These are phyloP conservation scores for Rhynchospora pubera DNA, from an alignment of 176 grass and related monocot genomes.

Conservation along the genomic window DNA sequence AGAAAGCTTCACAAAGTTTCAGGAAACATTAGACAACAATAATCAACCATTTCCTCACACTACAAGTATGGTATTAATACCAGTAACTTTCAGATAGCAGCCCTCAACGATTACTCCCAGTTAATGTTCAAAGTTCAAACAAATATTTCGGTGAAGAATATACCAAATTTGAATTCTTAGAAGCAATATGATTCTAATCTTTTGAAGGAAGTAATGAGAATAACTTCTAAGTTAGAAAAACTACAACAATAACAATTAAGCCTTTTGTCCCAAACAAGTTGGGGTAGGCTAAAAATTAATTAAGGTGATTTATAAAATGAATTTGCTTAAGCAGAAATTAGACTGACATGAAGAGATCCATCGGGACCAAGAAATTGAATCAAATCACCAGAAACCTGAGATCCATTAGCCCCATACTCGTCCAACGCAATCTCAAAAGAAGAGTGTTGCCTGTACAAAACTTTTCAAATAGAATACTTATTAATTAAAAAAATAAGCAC, in stretches of 20 bases:
- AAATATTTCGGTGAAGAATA: not conserved
- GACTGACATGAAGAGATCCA: slow-evolving; percentile 47
- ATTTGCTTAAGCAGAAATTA: not conserved
- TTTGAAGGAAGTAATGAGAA: not conserved
- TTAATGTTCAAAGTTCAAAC: not conserved
- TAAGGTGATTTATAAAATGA: not conserved
- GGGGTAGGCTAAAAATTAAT: not conserved
- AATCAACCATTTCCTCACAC: not conserved
- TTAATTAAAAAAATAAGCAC: not conserved
- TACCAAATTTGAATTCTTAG: not conserved
- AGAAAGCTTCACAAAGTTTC: not conserved
- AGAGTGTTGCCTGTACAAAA: slow-evolving; percentile 37
- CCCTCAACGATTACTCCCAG: not conserved
- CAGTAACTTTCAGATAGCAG: not conserved
- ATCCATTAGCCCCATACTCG: slow-evolving; percentile 37
- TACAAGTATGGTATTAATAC: not conserved
- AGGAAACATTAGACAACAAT: not conserved
- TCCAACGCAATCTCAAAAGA: slow-evolving; percentile 45
- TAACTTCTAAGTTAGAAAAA: not conserved
- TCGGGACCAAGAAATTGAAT: slow-evolving; percentile 46
- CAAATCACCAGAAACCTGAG: slow-evolving; percentile 48
- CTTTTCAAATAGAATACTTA: slow-evolving; percentile 21
- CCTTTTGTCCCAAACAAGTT: no score
- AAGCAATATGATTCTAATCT: not conserved
- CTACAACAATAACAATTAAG: no score